Percentiles rank a stretch among this genome's conserved stretches.
These are phyloP conservation scores for Xylaria flabelliformis DNA, from an alignment of 495 filamentous ascomycete genomes.

Conservation along the genomic window DNA sequence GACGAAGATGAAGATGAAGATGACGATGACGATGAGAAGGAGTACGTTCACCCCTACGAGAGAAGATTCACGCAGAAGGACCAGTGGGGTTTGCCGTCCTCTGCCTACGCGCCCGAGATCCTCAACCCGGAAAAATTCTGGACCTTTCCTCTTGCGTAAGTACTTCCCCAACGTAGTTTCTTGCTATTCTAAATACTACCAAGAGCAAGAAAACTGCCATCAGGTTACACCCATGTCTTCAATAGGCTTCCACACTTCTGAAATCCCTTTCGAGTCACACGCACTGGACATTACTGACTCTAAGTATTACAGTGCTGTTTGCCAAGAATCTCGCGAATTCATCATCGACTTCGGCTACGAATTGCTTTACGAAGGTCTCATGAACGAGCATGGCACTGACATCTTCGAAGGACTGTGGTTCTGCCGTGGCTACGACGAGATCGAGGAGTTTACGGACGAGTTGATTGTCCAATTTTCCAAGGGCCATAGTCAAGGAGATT, in stretches of 20 bases:
- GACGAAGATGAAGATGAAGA: background rate
- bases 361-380: background rate
- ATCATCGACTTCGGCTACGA: constrained; percentile 8
- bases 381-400: too few species aligned
- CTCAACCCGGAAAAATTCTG: background rate
- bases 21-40: background rate
- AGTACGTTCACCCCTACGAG: too few species aligned
- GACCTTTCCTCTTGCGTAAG: constrained; percentile 7
- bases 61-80: background rate
- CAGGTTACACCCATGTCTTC: background rate
- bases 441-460: background rate
- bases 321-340: constrained; percentile 6
- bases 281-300: background rate
- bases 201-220: background rate
- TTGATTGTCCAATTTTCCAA: background rate
- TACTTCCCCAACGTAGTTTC: background rate
- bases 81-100: background rate
- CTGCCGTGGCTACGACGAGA: background rate
- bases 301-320: background rate
- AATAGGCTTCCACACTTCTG: background rate
- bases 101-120: background rate
- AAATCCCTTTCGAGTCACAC: background rate
- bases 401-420: background rate
- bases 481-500: background rate
- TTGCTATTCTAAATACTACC: background rate